Percentiles rank a stretch among this genome's conserved stretches.
Evolutionary conservation across 306 rosid species (phyloP).

Genomic region (Luffa acutangula): DNA sequence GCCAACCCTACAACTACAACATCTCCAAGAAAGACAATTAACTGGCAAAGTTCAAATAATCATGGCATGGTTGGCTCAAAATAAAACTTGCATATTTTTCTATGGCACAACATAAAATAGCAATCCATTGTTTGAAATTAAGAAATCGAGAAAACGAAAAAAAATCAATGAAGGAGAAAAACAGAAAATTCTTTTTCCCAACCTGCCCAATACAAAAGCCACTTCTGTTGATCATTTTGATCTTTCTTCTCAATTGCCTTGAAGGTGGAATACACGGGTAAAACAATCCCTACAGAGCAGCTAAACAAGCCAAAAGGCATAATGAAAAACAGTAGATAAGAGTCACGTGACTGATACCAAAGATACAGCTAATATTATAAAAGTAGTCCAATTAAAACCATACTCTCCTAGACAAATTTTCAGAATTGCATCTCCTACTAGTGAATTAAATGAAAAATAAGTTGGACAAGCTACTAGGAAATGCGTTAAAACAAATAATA

Average conservation of each 20-base stretch:
- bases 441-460: not conserved
- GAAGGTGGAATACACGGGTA: constrained; percentile 86
- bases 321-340: not conserved
- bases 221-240: constrained; percentile 52
- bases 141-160: not conserved
- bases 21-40: not conserved
- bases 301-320: constrained; percentile 27
- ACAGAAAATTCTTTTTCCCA: not conserved
- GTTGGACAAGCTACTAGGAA: not conserved
- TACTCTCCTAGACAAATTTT: not conserved
- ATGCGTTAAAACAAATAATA: not conserved
- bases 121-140: too few species aligned
- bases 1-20: not conserved
- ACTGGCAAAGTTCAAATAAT: not conserved
- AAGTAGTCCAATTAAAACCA: not conserved
- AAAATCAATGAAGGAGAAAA: not conserved
- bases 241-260: constrained; percentile 79
- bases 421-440: not conserved
- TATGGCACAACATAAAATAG: not conserved
- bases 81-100: not conserved
- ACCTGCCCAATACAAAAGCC: constrained; percentile 98
- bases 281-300: constrained; percentile 71
- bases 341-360: not conserved
- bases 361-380: not conserved
- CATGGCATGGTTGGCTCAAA: not conserved